Percentiles rank a stretch among this genome's conserved stretches.
phyloP scores from a whole-genome alignment of 306 rosid genomes.

The Prunus salicina region DNA sequence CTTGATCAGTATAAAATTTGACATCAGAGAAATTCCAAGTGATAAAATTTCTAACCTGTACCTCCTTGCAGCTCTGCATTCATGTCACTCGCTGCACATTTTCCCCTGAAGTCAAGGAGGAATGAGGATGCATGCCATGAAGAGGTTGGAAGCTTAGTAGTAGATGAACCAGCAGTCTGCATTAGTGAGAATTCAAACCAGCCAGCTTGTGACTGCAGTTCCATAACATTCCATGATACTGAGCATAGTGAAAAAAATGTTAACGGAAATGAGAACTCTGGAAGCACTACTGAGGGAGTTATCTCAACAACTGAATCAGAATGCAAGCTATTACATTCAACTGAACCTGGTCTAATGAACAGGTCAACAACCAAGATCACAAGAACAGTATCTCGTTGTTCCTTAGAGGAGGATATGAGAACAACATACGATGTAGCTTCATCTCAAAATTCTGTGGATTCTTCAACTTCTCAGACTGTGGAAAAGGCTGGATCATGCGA shows the following conservation, averaged over 20 bases:
- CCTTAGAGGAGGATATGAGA: constrained; percentile 27
- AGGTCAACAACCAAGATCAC: constrained; percentile 27
- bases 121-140: constrained; percentile 24
- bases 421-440: constrained; percentile 41
- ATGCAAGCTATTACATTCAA: constrained; percentile 31
- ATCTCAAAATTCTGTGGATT: constrained; percentile 58
- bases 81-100: constrained; percentile 92
- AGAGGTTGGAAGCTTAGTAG: constrained; percentile 17
- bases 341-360: constrained; percentile 26
- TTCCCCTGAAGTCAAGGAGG: constrained; percentile 47
- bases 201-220: constrained; percentile 27
- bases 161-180: constrained; percentile 42
- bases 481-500: constrained; percentile 64
- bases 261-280: constrained; percentile 27
- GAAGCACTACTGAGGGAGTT: constrained; percentile 25
- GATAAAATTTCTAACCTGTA: constrained; percentile 6
- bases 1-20: background rate
- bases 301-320: constrained; percentile 51
- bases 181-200: constrained; percentile 35
- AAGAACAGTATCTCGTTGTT: constrained; percentile 34
- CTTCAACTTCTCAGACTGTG: constrained; percentile 50
- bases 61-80: constrained; percentile 83
- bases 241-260: constrained; percentile 30
- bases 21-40: constrained; percentile 3
- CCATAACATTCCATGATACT: constrained; percentile 23